Evolutionary conservation across 352 stramenopile species (phyloP), one percentile per base, ranked within the genome.

Genomic region (Phytophthora hibernalis): DNA sequence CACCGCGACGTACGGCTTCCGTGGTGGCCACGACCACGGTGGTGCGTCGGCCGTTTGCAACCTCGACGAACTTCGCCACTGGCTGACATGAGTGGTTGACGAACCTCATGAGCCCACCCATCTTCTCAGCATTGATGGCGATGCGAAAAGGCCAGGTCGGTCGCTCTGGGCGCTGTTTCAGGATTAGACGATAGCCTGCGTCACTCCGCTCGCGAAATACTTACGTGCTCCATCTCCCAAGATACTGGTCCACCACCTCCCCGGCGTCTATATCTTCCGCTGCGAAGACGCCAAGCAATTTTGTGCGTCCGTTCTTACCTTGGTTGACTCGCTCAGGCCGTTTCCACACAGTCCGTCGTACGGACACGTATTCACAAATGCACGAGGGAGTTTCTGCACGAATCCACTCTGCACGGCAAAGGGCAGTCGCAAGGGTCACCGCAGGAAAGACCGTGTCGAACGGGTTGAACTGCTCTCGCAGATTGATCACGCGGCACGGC

Each of bases 161-260:
- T 12, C 30, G 31, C 15, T 50, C 24, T 1, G 47, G 35, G 1
- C 24, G 11, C 8, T 50, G 20, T 2, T 54, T 50, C 33, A 64
- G 18, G 1, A 64, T 5, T 5, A 64, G n/a, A 1, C 55, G 20
- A 20, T 50, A 64, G 1, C 45, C 31, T 9, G 31, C 4, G 31
- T 38, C 13, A 9, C 13, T 38, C 31, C 10, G 10, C 13, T 5
- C 31, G 31, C 31, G 10, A 5, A 38, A 11, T 9, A 16, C 55
- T 12, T 12, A 65, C 26, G 18, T 57, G 57, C 31, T 57, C 45
- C 12, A 65, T 51, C 47, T 65, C 57, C 57, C 57, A 0, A 52
- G n/a, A 15, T 57, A 56, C 7, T 64, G 35, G 0, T 45, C 56
- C 13, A 64, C 16, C 7, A 65, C 57, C 7, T 52, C 30, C 9